Conservation (phyloP, 2,329 filamentous ascomycete genomes). For the Kalmusia sp. region DNA sequence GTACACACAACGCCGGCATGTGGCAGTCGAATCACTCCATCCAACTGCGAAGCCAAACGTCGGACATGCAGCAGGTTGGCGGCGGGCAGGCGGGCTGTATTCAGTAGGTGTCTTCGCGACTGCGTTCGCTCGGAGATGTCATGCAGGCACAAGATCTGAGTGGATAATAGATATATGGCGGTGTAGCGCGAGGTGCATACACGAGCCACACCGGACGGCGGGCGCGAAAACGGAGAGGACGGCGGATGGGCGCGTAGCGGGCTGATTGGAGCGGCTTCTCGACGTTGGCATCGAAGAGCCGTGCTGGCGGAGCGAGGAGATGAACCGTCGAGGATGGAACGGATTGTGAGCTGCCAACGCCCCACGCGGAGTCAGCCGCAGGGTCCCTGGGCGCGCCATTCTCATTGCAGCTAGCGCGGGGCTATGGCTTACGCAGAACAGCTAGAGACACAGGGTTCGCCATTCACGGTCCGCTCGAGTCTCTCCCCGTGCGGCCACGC, state of each 20-base stretch:
- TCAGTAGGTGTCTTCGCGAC: no score
- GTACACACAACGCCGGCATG: no score
- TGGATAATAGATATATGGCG: background rate
- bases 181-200: background rate
- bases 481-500: background rate
- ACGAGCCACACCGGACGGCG: background rate
- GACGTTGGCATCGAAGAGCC: background rate
- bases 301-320: background rate
- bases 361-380: background rate
- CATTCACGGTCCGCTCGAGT: background rate
- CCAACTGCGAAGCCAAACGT: no score
- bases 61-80: no score
- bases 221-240: background rate
- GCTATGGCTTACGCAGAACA: no score
- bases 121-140: no score
- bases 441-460: background rate
- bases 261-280: slow-evolving; percentile 1
- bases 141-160: background rate
- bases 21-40: no score
- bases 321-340: background rate
- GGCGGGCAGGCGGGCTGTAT: no score
- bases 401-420: background rate
- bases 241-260: background rate
- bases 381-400: background rate
- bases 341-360: background rate